A percentile compares a stretch with the other conserved stretches of the same genome.
Conservation (phyloP, 1,139 yeast species). For the Diutina neorugosa region DNA sequence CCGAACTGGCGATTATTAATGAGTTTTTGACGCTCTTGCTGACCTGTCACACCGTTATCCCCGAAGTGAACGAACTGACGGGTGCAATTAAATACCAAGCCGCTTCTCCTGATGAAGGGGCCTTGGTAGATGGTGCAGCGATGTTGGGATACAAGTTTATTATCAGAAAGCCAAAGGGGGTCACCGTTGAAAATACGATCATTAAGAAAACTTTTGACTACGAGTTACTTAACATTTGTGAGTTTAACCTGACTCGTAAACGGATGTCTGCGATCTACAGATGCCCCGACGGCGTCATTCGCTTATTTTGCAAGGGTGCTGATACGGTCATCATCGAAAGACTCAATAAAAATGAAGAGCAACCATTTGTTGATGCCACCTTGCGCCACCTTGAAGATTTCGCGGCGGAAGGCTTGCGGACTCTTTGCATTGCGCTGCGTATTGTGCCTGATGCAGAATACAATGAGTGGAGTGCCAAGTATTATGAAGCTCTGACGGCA, state of each 20-base stretch:
- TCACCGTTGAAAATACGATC: constrained; percentile 38
- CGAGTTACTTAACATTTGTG: constrained; percentile 83
- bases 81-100: constrained; percentile 86
- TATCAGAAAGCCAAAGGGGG: constrained; percentile 76
- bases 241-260: constrained; percentile 93
- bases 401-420: constrained; percentile 92
- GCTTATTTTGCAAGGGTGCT: constrained; percentile 93
- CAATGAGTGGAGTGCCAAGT: constrained; percentile 44
- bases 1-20: constrained; percentile 56
- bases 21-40: constrained; percentile 78
- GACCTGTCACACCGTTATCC: constrained; percentile 95
- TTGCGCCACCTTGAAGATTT: constrained; percentile 86
- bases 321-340: constrained; percentile 92
- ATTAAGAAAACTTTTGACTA: constrained; percentile 39
- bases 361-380: constrained; percentile 74
- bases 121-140: constrained; percentile 94
- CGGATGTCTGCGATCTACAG: constrained; percentile 94
- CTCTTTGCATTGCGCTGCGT: constrained; percentile 84
- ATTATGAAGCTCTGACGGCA: constrained; percentile 75
- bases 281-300: constrained; percentile 86
- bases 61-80: constrained; percentile 53
- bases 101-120: constrained; percentile 99
- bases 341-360: constrained; percentile 47
- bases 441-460: constrained; percentile 76
- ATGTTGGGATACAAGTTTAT: constrained; percentile 73